phyloP scores from a whole-genome alignment of 495 filamentous ascomycete species.

The Immersiella caudata region DNA sequence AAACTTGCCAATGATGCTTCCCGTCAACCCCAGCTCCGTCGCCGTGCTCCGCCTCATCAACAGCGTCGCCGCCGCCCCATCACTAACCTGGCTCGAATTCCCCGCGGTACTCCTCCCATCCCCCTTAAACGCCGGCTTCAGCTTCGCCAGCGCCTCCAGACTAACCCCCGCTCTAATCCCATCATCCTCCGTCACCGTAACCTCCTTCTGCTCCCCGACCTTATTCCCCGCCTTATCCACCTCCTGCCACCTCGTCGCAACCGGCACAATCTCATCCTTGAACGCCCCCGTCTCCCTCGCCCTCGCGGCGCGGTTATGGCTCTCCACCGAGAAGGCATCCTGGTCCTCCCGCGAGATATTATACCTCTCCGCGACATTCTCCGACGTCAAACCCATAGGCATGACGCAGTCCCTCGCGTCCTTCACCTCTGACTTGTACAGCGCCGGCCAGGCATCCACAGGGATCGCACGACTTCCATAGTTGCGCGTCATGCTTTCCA shows the following conservation, averaged over 20 bases:
- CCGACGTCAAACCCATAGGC: constrained; percentile 90
- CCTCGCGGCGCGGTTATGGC: constrained; percentile 68
- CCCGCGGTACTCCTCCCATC: constrained; percentile 81
- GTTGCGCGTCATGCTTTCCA: constrained; percentile 93
- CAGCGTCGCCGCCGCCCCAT: constrained; percentile 81
- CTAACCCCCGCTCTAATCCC: constrained; percentile 71
- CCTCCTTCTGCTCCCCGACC: constrained; percentile 47
- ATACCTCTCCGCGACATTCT: constrained; percentile 84
- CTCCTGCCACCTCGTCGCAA: constrained; percentile 66
- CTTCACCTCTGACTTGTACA: constrained; percentile 64
- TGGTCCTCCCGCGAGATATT: constrained; percentile 73
- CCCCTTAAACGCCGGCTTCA: constrained; percentile 82
- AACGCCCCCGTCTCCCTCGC: constrained; percentile 73
- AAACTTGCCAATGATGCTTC: constrained; percentile 76
- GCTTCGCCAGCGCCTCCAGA: constrained; percentile 67
- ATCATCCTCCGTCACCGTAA: constrained; percentile 74
- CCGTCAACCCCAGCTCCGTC: constrained; percentile 66
- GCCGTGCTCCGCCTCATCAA: constrained; percentile 87
- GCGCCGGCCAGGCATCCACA: constrained; percentile 72
- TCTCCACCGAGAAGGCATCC: constrained; percentile 77
- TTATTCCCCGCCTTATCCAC: constrained; percentile 63
- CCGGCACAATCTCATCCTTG: constrained; percentile 75
- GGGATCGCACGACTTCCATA: constrained; percentile 84
- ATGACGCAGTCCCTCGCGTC: constrained; percentile 86
- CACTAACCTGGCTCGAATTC: constrained; percentile 83